Conservation (phyloP, 1,284 basidiomycete species). For the Takashimella koratensis region DNA sequence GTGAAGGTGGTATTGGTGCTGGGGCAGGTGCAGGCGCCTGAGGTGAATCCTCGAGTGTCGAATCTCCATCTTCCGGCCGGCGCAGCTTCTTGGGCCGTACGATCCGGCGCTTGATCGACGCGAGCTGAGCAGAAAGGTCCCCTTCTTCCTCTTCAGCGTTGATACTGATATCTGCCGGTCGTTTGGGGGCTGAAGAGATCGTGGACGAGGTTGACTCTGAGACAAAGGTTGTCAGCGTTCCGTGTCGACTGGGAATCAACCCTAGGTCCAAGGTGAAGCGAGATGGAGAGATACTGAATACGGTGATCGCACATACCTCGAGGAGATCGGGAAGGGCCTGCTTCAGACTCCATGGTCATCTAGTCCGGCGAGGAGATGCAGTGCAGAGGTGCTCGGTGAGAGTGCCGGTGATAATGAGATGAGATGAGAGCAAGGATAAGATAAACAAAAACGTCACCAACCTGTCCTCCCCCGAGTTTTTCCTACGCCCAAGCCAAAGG, state of each 20-base stretch:
- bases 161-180: background rate
- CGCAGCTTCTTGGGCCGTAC: constrained; percentile 39
- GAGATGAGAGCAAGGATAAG: background rate
- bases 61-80: constrained; percentile 16
- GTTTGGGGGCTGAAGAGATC: too few species aligned
- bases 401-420: background rate
- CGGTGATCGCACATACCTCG: too few species aligned
- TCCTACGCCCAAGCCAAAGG: background rate
- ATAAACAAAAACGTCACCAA: background rate
- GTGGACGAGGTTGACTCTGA: background rate
- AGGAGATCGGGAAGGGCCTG: background rate
- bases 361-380: too few species aligned
- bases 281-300: too few species aligned
- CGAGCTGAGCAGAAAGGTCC: background rate
- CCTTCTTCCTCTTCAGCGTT: background rate
- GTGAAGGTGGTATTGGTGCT: too few species aligned
- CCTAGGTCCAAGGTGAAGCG: background rate
- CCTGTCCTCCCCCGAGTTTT: background rate
- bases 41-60: too few species aligned
- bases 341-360: background rate
- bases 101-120: constrained; percentile 31
- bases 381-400: too few species aligned
- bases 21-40: too few species aligned
- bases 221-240: too few species aligned
- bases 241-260: too few species aligned